Evolutionary conservation across 495 filamentous ascomycete genomes (phyloP), one percentile per base, ranked within the genome.

Genomic region (Trichocladium antarcticum): DNA sequence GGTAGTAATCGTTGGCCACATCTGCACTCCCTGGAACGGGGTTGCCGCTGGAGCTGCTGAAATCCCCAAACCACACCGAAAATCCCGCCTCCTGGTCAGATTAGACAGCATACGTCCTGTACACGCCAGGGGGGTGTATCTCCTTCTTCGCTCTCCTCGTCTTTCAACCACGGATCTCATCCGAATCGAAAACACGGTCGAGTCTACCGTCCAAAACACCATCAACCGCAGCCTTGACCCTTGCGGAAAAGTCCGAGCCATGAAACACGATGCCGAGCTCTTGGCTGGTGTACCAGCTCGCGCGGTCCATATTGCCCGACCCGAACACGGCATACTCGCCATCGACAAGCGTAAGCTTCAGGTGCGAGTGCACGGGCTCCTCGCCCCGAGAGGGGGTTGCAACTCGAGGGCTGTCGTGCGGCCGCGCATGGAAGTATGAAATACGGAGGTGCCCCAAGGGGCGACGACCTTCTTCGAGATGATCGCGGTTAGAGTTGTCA

Each of bases 231-330:
- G 47, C 49, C 45, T 54, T 65, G n/a, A 83, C 58, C 10, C 42
- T 49, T 7, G 36, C 55, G 17, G 72, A 76, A 39, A 82, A 58
- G 7, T 62, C 65, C 9, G 37, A 45, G 10, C 66, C 71, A 21
- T 81, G 69, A 45, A 87, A 75, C 20, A 81, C 69, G 17, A 89
- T 65, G 21, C 82, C 83, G n/a, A 86, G 64, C 64, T 89, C 84
- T 64, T 87, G 83, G 54, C 79, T 83, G 10, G 84, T 86, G 55
- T 71, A 85, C 80, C 81, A 87, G 57, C 80, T 84, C 15, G 84
- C 82, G 0, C 83, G 71, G 64, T 89, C 84, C 71, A 82, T 74
- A 56, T 89, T 89, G 24, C 81, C 83, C 49, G 81, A 85, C 1
- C 84, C 84, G 10, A 87, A 67, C 6, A 89, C 68, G 12, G 74